Evolutionary conservation across 768 basidiomycete species (phyloP), one percentile per base, ranked within the genome.

Genomic region (Steccherinum ochraceum): DNA sequence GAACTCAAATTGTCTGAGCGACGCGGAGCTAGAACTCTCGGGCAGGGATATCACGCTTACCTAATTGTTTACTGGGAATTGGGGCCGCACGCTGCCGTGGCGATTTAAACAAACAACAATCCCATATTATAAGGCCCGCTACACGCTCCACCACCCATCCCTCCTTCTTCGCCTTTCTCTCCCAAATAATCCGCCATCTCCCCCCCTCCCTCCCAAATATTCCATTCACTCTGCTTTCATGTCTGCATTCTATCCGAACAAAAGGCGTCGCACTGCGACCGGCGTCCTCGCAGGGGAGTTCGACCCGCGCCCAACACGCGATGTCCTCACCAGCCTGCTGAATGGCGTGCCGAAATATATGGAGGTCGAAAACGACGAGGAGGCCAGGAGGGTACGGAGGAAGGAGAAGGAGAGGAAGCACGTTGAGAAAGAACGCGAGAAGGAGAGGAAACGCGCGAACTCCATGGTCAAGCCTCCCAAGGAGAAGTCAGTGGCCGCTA

Each of bases 301-400:
- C 65, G 89, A 90, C 70, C 64, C 74, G 4, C 75, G 75, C 18
- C 81, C 84, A 0, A 62, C 75, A 30, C 78, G 89, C 63, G 87
- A 90, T 68, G 86, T 85, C 55, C 74, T 91, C 56, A 90, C 89
- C 12, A 86, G 84, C 66, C 66, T 89, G 46, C 70, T 90, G 60
- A 89, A 89, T 60, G 86, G 87, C 46, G 83, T 89, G 24, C 76
- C 75, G 0, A 78, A 78, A 5, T 84, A 87, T 66, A 75, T 78
- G 53, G 74, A 68, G 13, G 77, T 81, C 23, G 85, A 86, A 69
- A 77, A 72, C 51, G 84, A 86, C 68, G 76, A 72, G 48, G 77
- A 80, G 63, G 58, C 69, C 40, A 74, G 76, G 64, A 65, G 44
- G 54, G 58, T 51, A 43, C 46, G 42, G 51, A 61, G 62, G 58